phyloP scores from a whole-genome alignment of 768 basidiomycete species.

The Hypholoma fasciculare region DNA sequence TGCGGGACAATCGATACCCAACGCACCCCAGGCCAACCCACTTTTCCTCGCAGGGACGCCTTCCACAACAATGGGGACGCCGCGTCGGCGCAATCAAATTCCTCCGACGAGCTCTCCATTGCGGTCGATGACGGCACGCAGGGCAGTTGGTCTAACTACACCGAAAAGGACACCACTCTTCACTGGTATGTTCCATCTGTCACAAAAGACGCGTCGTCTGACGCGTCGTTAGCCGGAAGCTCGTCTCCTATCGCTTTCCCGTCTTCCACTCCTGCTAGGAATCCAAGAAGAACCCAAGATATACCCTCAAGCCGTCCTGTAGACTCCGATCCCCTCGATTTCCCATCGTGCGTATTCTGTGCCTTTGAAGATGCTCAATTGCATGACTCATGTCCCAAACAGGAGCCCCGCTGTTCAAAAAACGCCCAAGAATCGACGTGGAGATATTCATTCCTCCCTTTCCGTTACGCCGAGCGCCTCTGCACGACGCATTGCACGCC shows the following conservation, averaged over 20 bases:
- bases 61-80: constrained; percentile 49
- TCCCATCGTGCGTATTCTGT: constrained; percentile 56
- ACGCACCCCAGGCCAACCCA: constrained; percentile 41
- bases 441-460: constrained; percentile 88
- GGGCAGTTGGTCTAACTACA: constrained; percentile 56
- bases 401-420: constrained; percentile 54
- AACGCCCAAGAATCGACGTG: constrained; percentile 76
- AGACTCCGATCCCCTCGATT: constrained; percentile 69
- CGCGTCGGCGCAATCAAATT: constrained; percentile 34
- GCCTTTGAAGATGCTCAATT: neutral
- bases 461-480: constrained; percentile 51
- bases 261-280: constrained; percentile 60
- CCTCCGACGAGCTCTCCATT: constrained; percentile 49
- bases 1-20: constrained; percentile 37
- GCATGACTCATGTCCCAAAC: neutral
- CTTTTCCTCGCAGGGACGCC: constrained; percentile 59
- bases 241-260: constrained; percentile 68
- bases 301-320: constrained; percentile 36
- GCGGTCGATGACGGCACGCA: constrained; percentile 45
- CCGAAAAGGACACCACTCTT: constrained; percentile 57
- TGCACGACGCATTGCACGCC: constrained; percentile 36
- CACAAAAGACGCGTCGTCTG: constrained; percentile 2
- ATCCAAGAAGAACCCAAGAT: constrained; percentile 36
- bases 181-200: constrained; percentile 35
- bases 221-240: constrained; percentile 42